phyloP scores from a whole-genome alignment of 2,329 filamentous ascomycete genomes.

The Xylaria sp. region DNA sequence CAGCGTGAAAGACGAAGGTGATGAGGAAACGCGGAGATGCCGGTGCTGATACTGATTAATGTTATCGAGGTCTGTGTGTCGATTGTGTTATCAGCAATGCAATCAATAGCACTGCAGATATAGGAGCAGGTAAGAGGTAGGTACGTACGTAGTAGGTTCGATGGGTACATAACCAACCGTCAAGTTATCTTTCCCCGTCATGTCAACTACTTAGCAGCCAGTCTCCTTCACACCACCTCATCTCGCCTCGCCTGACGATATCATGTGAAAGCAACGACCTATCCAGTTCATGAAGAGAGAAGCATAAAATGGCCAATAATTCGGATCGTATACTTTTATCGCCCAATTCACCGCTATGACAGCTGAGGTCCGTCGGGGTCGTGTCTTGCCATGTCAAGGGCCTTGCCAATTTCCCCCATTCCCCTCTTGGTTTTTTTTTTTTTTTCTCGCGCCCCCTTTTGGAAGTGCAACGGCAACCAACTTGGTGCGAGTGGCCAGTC shows the following conservation, averaged over 20 bases:
- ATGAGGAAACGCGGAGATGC: background rate
- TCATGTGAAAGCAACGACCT: background rate
- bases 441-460: slow-evolving; percentile 9
- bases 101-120: background rate
- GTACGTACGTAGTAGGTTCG: background rate
- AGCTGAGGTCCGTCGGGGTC: background rate
- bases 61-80: background rate
- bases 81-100: background rate
- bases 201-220: too few species aligned
- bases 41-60: background rate
- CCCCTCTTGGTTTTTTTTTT: slow-evolving; percentile 2
- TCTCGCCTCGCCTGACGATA: background rate
- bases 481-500: background rate
- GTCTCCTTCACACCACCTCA: slow-evolving; percentile 2
- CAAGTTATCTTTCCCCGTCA: too few species aligned
- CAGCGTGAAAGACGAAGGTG: background rate
- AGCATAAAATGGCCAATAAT: too few species aligned
- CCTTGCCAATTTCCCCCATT: slow-evolving; percentile 6
- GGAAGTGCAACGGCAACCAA: background rate
- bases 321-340: too few species aligned
- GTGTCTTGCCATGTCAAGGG: slow-evolving; percentile 11
- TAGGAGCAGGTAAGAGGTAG: too few species aligned
- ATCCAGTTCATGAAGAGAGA: background rate
- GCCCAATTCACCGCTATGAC: too few species aligned
- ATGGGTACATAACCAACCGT: background rate